Evolutionary conservation across 805 yeast genomes (phyloP).

Genomic region (Cyberlindnera euphorbiae): DNA sequence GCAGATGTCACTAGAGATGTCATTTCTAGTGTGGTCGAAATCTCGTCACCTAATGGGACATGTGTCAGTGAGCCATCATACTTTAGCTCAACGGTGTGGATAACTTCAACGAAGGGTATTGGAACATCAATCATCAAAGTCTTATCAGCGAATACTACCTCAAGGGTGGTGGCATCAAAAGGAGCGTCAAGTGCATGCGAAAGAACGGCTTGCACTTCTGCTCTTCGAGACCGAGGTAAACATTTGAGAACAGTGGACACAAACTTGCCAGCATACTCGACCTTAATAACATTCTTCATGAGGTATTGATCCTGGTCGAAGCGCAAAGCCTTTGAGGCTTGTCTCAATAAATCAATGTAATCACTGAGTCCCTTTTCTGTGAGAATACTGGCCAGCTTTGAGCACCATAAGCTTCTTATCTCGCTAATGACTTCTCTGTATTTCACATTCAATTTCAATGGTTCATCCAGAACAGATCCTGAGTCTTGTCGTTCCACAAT

Average conservation of each 20-base stretch:
- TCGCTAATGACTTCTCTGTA: conserved; percentile 47
- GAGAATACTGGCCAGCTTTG: conserved; percentile 12
- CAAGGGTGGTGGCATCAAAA: no score
- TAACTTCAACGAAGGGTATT: conserved; percentile 53
- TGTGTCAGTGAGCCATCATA: conserved; percentile 37
- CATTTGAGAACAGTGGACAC: neutral
- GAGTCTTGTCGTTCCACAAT: conserved; percentile 31
- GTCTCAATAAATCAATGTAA: conserved; percentile 21
- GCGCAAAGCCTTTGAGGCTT: conserved; percentile 1
- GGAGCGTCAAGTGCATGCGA: no score
- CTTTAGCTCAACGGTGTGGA: conserved; percentile 51
- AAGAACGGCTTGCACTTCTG: no score
- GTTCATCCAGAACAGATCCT: conserved; percentile 27
- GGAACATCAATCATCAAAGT: conserved; percentile 50
- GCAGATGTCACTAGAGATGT: conserved; percentile 30
- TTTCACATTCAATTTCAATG: conserved; percentile 37
- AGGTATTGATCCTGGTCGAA: conserved; percentile 9
- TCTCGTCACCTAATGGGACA: conserved; percentile 55
- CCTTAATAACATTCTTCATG: conserved; percentile 1
- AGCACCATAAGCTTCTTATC: conserved; percentile 28
- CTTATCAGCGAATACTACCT: conserved; percentile 5
- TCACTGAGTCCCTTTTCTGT: conserved; percentile 14
- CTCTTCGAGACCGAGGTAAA: conserved; percentile 3
- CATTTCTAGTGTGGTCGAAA: conserved; percentile 37
- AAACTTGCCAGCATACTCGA: neutral